A percentile compares a stretch with the other conserved stretches of the same genome.
Conservation (phyloP, 805 yeast genomes). For the Candida sonorensis region DNA sequence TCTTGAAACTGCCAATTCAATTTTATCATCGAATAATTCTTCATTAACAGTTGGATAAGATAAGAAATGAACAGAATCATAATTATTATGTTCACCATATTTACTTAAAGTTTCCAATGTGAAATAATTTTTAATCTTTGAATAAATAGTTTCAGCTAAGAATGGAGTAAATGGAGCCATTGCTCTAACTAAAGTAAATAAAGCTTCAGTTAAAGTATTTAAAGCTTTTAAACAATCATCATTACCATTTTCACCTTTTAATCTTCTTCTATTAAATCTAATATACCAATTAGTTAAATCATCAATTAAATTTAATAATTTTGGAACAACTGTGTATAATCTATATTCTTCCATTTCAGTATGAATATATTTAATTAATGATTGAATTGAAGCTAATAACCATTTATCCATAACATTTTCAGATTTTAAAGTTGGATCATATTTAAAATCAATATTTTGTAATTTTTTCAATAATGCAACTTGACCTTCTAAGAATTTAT, state of each 20-base stretch:
- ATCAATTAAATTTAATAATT: constrained; percentile 80
- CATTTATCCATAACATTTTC: constrained; percentile 95
- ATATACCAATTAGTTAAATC: constrained; percentile 98
- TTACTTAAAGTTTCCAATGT: constrained; percentile 47
- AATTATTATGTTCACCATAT: constrained; percentile 47
- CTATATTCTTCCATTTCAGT: constrained; percentile 85
- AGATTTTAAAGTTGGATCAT: constrained; percentile 57
- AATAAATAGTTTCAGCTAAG: constrained; percentile 85
- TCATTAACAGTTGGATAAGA: constrained; percentile 80
- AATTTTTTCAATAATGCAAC: constrained; percentile 78
- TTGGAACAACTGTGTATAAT: constrained; percentile 94
- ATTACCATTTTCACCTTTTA: constrained; percentile 87
- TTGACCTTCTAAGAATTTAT: constrained; percentile 93
- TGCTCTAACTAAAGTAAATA: constrained; percentile 82
- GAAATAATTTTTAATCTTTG: constrained; percentile 58
- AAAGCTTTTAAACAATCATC: constrained; percentile 82
- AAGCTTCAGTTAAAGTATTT: constrained; percentile 85
- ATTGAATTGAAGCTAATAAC: constrained; percentile 94
- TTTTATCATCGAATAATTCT: constrained; percentile 73
- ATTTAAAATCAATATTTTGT: constrained; percentile 61
- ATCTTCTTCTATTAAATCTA: constrained; percentile 95
- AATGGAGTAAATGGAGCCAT: constrained; percentile 99
- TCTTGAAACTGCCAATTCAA: constrained; percentile 83
- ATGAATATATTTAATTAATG: constrained; percentile 80
- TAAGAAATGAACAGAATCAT: constrained; percentile 93